These are phyloP conservation scores for Neofusicoccum parvum DNA, from an alignment of 2,329 filamentous ascomycete genomes.

Conservation along the genomic window DNA sequence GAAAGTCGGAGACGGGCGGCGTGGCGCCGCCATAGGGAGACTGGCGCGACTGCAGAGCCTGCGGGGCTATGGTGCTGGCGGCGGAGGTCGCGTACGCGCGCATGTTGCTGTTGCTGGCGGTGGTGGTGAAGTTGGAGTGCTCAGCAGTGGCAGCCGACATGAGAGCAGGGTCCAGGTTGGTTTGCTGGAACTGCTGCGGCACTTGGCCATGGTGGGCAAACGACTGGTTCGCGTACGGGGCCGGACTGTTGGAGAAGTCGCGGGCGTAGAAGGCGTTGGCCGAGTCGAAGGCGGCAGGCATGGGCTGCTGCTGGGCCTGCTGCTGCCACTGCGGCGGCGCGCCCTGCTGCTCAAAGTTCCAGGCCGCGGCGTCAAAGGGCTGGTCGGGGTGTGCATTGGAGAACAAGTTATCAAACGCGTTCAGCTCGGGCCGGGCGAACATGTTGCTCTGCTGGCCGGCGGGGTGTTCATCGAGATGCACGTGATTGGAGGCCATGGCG, in stretches of 20 bases:
- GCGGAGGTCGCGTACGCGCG: slow-evolving; percentile 9
- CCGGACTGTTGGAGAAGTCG: slow-evolving; percentile 26
- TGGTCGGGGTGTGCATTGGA: slow-evolving; percentile 35
- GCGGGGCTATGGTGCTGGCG: slow-evolving; percentile 21
- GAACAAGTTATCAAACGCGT: slow-evolving; percentile 10
- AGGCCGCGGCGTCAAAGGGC: slow-evolving; percentile 24
- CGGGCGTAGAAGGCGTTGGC: slow-evolving; percentile 26
- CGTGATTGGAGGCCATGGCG: slow-evolving; percentile 25
- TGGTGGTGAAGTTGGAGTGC: slow-evolving; percentile 16
- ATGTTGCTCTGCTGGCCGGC: slow-evolving; percentile 20
- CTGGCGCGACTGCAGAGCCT: slow-evolving; percentile 22
- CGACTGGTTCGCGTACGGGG: slow-evolving; percentile 20
- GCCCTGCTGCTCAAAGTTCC: slow-evolving; percentile 11
- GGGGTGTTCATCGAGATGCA: slow-evolving; percentile 23
- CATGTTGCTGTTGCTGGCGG: slow-evolving; percentile 7
- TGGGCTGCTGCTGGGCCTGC: slow-evolving; percentile 23
- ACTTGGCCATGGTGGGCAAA: slow-evolving; percentile 19
- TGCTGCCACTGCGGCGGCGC: slow-evolving; percentile 22
- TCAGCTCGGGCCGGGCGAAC: slow-evolving; percentile 12
- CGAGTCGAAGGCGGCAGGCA: slow-evolving; percentile 21
- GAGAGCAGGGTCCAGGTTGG: slow-evolving; percentile 25
- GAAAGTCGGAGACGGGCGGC: slow-evolving; percentile 9
- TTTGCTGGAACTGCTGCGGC: slow-evolving; percentile 21
- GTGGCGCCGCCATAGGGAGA: slow-evolving; percentile 5
- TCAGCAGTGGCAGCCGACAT: slow-evolving; percentile 18